Percentiles rank a stretch among this genome's conserved stretches.
phyloP scores from a whole-genome alignment of 768 basidiomycete genomes.

The Auricularia sp. region DNA sequence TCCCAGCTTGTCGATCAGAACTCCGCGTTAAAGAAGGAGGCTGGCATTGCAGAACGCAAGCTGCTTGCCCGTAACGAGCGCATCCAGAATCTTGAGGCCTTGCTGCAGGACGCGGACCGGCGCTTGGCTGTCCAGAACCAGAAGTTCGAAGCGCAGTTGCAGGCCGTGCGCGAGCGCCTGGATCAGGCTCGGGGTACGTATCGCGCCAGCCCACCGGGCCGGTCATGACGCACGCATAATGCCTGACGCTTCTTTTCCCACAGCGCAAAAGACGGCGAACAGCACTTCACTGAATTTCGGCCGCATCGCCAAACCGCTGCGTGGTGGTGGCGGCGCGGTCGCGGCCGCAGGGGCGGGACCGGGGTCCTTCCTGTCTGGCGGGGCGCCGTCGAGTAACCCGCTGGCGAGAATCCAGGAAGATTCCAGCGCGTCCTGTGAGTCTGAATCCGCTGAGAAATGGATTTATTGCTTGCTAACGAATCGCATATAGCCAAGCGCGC shows the following conservation, averaged over 20 bases:
- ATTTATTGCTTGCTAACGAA: conserved; percentile 10
- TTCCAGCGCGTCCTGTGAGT: conserved; percentile 2
- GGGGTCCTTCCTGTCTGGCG: conserved; percentile 17
- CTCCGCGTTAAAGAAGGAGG: conserved; percentile 92
- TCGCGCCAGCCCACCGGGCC: not conserved
- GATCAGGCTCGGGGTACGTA: conserved; percentile 83
- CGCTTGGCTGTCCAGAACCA: conserved; percentile 86
- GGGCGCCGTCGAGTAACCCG: conserved; percentile 48
- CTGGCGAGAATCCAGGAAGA: conserved; percentile 59
- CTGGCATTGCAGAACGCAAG: conserved; percentile 93
- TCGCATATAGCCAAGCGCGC: conserved; percentile 65
- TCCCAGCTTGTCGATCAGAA: conserved; percentile 94
- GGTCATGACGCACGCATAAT: conserved; percentile 4
- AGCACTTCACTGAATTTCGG: conserved; percentile 74
- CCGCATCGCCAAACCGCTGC: conserved; percentile 90
- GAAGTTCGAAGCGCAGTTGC: conserved; percentile 90
- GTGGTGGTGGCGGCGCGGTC: conserved; percentile 73
- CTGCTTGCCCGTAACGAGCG: conserved; percentile 92
- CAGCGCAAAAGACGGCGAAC: conserved; percentile 71
- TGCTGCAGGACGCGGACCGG: conserved; percentile 89
- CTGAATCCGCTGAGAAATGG: conserved; percentile 7
- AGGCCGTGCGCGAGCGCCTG: conserved; percentile 82
- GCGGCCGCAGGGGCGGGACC: conserved; percentile 26
- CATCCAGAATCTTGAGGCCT: conserved; percentile 89
- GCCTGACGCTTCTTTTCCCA: conserved; percentile 10